Conservation (phyloP, 164 flowering plant species). For the Liquidambar formosana region DNA sequence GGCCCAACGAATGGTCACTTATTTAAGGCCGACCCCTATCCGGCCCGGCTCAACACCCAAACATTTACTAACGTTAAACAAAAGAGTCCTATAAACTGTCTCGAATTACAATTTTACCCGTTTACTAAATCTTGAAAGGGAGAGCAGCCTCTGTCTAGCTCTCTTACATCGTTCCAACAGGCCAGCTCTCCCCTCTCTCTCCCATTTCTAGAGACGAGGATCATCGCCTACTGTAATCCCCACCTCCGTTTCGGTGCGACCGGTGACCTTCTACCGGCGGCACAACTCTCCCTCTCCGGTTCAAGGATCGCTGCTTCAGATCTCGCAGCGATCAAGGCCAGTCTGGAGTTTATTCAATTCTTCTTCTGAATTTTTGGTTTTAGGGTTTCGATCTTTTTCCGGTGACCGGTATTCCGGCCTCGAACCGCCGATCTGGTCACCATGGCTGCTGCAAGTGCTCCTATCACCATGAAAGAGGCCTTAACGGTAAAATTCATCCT, state of each 20-base stretch:
- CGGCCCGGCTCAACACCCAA: too few species aligned
- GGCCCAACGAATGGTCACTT: too few species aligned
- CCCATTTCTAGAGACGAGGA: not conserved
- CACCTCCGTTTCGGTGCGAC: not conserved
- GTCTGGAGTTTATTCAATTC: not conserved
- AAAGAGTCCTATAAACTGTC: not conserved
- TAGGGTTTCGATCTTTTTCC: constrained; percentile 6
- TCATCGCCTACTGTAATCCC: not conserved
- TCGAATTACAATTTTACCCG: not conserved
- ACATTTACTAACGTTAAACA: not conserved
- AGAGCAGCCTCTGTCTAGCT: not conserved
- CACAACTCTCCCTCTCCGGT: not conserved
- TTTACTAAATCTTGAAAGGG: not conserved
- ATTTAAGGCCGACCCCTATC: too few species aligned
- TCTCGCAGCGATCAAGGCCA: constrained; percentile 19
- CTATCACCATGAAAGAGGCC: constrained; percentile 76
- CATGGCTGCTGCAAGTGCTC: constrained; percentile 92
- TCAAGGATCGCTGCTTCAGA: constrained; percentile 12
- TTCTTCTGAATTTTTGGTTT: not conserved
- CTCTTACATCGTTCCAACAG: not conserved
- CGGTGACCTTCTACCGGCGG: not conserved
- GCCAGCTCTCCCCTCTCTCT: not conserved
- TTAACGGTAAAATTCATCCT: constrained; percentile 53
- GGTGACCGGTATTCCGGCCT: constrained; percentile 3
- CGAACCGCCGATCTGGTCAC: constrained; percentile 29